Conservation (phyloP, 2,329 filamentous ascomycete genomes). For the Amphichorda felina region DNA sequence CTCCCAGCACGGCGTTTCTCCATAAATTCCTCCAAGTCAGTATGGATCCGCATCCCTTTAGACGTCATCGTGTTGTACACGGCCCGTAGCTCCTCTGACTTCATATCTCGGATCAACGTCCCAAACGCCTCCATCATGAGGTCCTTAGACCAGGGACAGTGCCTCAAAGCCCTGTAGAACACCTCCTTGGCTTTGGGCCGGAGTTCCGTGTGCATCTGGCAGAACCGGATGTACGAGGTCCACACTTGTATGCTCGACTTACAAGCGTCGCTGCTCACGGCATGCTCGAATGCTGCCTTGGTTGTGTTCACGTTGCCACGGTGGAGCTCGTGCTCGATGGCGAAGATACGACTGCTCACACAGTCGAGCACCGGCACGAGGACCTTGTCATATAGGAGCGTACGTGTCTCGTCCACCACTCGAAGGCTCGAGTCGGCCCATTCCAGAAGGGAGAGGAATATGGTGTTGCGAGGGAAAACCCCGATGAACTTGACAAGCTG, state of each 20-base stretch:
- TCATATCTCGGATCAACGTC: conserved; percentile 29
- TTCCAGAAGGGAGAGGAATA: conserved; percentile 62
- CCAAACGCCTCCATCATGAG: conserved; percentile 39
- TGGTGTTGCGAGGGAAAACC: conserved; percentile 62
- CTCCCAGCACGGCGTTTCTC: conserved; percentile 15
- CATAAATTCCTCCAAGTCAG: conserved; percentile 38
- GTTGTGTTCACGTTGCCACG: conserved; percentile 36
- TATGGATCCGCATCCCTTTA: conserved; percentile 37
- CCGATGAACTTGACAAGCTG: conserved; percentile 48
- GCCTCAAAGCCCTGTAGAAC: conserved; percentile 32
- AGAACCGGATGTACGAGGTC: conserved; percentile 37
- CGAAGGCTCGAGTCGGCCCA: conserved; percentile 62
- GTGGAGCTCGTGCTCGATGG: conserved; percentile 36
- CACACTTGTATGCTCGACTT: conserved; percentile 31
- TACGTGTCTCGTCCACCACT: conserved; percentile 66
- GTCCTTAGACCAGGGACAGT: conserved; percentile 37
- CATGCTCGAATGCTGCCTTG: conserved; percentile 39
- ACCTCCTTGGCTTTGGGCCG: conserved; percentile 31
- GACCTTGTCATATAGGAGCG: conserved; percentile 44
- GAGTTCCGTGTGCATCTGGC: conserved; percentile 22
- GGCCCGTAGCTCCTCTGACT: conserved; percentile 33
- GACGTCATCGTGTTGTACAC: conserved; percentile 33
- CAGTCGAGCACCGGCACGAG: conserved; percentile 26
- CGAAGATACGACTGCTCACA: conserved; percentile 32
- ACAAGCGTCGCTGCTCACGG: conserved; percentile 27